Evolutionary conservation across 495 filamentous ascomycete genomes (phyloP).

Genomic region (Penicillium tannophilum): DNA sequence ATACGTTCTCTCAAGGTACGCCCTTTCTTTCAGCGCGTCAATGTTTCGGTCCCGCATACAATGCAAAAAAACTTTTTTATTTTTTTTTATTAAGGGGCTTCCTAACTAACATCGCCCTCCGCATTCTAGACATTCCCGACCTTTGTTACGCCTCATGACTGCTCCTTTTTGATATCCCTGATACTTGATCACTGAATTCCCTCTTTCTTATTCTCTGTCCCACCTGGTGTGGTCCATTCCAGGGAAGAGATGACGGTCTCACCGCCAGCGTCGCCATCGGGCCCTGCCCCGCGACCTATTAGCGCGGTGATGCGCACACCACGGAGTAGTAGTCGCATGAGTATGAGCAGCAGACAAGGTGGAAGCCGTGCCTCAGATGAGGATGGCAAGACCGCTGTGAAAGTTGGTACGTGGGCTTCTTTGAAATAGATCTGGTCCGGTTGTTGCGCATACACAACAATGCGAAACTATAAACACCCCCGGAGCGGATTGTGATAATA

Average conservation of each 20-base stretch:
- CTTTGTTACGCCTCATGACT: slow-evolving; percentile 26
- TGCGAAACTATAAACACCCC: background rate
- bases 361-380: slow-evolving; percentile 91
- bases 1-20: background rate
- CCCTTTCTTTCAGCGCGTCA: background rate
- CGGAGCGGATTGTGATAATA: background rate
- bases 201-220: slow-evolving; percentile 17
- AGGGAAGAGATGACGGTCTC: slow-evolving; percentile 49
- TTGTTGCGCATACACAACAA: background rate
- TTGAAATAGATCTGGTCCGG: slow-evolving; percentile 10
- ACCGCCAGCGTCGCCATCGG: slow-evolving; percentile 61
- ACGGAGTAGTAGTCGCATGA: slow-evolving; percentile 87
- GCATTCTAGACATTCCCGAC: slow-evolving; percentile 21
- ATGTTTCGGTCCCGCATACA: background rate
- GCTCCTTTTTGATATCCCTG: background rate
- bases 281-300: slow-evolving; percentile 69
- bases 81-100: slow-evolving; percentile 22
- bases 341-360: slow-evolving; percentile 76
- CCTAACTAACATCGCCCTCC: slow-evolving; percentile 17
- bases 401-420: slow-evolving; percentile 81
- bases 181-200: slow-evolving; percentile 2
- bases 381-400: slow-evolving; percentile 93
- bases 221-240: slow-evolving; percentile 29
- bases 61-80: background rate
- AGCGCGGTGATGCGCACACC: slow-evolving; percentile 82